A percentile compares a stretch with the other conserved stretches of the same genome.
phyloP scores from a whole-genome alignment of 495 filamentous ascomycete species.

The Penicillium salamii region DNA sequence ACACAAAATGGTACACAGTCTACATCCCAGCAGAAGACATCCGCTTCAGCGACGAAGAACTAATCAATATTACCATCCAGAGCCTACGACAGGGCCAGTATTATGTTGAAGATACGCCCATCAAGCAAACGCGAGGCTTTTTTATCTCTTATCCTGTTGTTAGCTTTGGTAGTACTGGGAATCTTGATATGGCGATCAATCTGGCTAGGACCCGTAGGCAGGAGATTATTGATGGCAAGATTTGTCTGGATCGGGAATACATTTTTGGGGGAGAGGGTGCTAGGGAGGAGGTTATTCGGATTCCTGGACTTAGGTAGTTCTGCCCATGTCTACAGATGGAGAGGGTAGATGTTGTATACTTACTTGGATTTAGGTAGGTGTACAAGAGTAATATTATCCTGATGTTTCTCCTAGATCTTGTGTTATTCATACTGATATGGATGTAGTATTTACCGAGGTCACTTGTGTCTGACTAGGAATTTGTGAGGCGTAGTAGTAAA shows the following conservation, averaged over 20 bases:
- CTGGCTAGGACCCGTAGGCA: not conserved
- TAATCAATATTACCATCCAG: not conserved
- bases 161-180: not conserved
- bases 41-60: not conserved
- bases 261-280: not conserved
- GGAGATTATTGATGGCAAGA: not conserved
- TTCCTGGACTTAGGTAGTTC: too few relatives aligned
- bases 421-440: too few relatives aligned
- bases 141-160: not conserved
- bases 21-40: not conserved
- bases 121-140: not conserved
- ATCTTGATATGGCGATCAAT: not conserved
- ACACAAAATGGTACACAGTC: not conserved
- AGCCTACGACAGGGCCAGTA: not conserved
- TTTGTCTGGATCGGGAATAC: not conserved
- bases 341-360: too few relatives aligned
- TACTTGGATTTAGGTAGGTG: too few relatives aligned
- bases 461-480: too few relatives aligned
- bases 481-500: too few relatives aligned
- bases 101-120: not conserved
- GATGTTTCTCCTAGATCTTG: too few relatives aligned
- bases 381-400: too few relatives aligned
- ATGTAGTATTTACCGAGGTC: too few relatives aligned
- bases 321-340: too few relatives aligned
- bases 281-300: too few relatives aligned